Evolutionary conservation across 192 early-diverging fungal genomes (phyloP), one percentile per base, ranked within the genome.

Genomic region (Funneliformis geosporum): DNA sequence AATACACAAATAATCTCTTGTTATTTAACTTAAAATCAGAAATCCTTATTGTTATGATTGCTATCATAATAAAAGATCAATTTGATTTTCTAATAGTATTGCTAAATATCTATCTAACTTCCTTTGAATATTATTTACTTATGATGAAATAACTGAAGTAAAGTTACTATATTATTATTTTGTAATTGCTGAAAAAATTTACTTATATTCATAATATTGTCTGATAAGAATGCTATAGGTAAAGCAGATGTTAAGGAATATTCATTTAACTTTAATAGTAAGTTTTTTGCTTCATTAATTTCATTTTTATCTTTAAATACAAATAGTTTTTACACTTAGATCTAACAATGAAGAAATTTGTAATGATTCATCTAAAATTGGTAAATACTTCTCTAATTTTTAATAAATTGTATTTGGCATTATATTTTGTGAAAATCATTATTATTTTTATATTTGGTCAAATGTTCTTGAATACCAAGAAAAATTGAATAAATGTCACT

Each of bases 141-240:
- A 0, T 9, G 12, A 9, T 27, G 12, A 10, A 1, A 27, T 27
- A 7, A 33, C 2, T 33, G 38, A 67, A 9, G 4, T 9, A 25
- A 27, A 66, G 12, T 66, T 66, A 66, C 33, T 66, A 25, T 66
- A 4, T 66, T 33, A 1, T 66, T 38, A 66, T 16, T 66, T 66
- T 66, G 18, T 66, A 66, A 66, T n/a, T n/a, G n/a, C n/a, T n/a
- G n/a, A n/a, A n/a, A n/a, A n/a, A n/a, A n/a, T n/a, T n/a, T n/a
- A n/a, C n/a, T n/a, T n/a, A 66, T 66, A 18, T 23, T 23, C 10
- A n/a, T 66, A 66, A 66, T 66, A 25, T 66, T 66, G 64, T 66
- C 28, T 9, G 18, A 25, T 16, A 23, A 23, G 18, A 3, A 60
- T 18, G 55, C 55, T 18, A 60, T 60, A 60, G 8, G 12, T 18